Evolutionary conservation across 345 rosid species (phyloP).

Genomic region (Brassica carinata): DNA sequence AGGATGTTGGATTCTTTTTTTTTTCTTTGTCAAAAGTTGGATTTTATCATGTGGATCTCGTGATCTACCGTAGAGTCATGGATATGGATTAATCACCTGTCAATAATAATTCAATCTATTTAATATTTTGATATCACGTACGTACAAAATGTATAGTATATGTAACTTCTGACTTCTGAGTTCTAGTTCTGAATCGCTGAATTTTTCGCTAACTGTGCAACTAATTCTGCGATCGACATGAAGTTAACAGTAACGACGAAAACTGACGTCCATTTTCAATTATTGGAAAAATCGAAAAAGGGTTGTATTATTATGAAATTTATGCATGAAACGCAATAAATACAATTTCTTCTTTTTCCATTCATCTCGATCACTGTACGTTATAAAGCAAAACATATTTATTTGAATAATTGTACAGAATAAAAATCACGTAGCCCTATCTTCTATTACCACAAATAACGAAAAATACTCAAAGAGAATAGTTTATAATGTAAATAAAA

Average conservation of each 20-base stretch:
- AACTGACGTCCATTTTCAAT: slow-evolving; percentile 28
- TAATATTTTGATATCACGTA: slow-evolving; percentile 34
- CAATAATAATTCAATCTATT: slow-evolving; percentile 41
- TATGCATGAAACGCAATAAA: slow-evolving; percentile 26
- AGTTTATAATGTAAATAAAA: slow-evolving; percentile 37
- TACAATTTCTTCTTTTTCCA: slow-evolving; percentile 18
- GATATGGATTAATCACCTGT: slow-evolving; percentile 38
- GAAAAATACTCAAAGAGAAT: slow-evolving; percentile 35
- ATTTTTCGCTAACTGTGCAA: slow-evolving; percentile 33
- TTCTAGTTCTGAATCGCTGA: slow-evolving; percentile 40
- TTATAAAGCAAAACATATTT: not conserved
- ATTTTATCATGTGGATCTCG: slow-evolving; percentile 47
- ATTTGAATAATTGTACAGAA: slow-evolving; percentile 26
- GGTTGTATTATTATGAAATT: slow-evolving; percentile 4
- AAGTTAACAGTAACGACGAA: slow-evolving; percentile 32
- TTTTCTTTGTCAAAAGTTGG: slow-evolving; percentile 19
- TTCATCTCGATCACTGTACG: slow-evolving; percentile 26
- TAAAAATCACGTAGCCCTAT: slow-evolving; percentile 32
- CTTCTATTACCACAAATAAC: slow-evolving; percentile 34
- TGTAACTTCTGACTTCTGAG: slow-evolving; percentile 22
- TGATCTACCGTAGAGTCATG: slow-evolving; percentile 39
- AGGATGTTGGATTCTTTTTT: slow-evolving; percentile 32
- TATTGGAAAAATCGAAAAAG: slow-evolving; percentile 29
- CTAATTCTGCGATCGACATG: slow-evolving; percentile 33
- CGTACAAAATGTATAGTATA: slow-evolving; percentile 27